Percentiles rank a stretch among this genome's conserved stretches.
These are phyloP conservation scores for Sphaerostilbella broomeana DNA, from an alignment of 2,329 filamentous ascomycete genomes.

Conservation along the genomic window DNA sequence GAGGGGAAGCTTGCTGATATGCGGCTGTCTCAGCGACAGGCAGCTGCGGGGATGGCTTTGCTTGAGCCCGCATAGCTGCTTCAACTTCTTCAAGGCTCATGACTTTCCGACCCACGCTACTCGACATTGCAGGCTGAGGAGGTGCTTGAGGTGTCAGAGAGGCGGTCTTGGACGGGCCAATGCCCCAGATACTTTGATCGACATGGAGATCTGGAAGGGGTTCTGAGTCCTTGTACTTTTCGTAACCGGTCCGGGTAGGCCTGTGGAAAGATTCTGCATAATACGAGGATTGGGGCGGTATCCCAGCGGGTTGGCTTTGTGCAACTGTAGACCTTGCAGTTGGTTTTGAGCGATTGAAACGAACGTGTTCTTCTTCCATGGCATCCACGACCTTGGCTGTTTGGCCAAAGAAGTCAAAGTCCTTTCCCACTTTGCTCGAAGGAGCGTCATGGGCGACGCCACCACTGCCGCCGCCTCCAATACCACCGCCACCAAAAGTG, in stretches of 20 bases:
- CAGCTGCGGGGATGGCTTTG: constrained; percentile 42
- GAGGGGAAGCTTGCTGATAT: constrained; percentile 20
- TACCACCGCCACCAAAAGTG: constrained; percentile 60
- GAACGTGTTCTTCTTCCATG: constrained; percentile 84
- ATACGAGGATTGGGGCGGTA: constrained; percentile 27
- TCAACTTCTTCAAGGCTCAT: constrained; percentile 97
- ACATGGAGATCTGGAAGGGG: constrained; percentile 87
- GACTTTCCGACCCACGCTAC: constrained; percentile 58
- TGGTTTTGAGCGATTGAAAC: constrained; percentile 70
- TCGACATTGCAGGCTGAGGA: constrained; percentile 17
- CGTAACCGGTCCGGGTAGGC: constrained; percentile 75
- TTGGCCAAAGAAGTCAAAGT: constrained; percentile 95
- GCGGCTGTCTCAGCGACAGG: constrained; percentile 27
- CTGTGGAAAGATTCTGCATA: constrained; percentile 41
- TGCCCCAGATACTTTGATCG: constrained; percentile 88
- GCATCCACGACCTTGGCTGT: constrained; percentile 81
- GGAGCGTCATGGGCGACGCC: constrained; percentile 22
- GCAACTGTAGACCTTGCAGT: constrained; percentile 32
- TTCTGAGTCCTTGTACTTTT: constrained; percentile 79
- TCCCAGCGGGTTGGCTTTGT: constrained; percentile 25
- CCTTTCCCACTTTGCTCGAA: constrained; percentile 63
- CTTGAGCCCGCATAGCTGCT: constrained; percentile 75
- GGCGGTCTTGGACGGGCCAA: constrained; percentile 47
- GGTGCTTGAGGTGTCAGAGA: constrained; percentile 3
- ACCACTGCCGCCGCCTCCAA: constrained; percentile 31